phyloP scores from a whole-genome alignment of 2,329 filamentous ascomycete genomes.

The Rhexocercosporidium sp. region DNA sequence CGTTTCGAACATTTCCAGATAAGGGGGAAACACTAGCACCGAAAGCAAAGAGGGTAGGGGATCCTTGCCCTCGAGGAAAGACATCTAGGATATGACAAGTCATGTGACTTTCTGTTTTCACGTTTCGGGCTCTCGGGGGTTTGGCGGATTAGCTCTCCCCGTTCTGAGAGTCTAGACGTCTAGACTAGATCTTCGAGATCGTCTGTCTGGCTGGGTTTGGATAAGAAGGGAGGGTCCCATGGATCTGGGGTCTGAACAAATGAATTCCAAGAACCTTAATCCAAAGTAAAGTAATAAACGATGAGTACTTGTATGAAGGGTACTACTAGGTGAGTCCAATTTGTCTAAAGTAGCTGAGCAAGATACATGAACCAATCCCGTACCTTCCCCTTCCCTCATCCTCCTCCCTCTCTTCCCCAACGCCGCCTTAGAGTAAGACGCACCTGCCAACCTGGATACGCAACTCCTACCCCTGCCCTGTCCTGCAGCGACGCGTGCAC shows the following conservation, averaged over 20 bases:
- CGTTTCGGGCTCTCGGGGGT: not conserved
- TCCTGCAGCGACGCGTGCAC: not conserved
- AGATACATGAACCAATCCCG: not conserved
- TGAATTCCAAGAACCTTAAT: not conserved
- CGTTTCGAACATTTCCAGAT: not conserved
- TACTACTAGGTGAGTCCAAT: too few relatives aligned
- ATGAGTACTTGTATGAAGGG: too few relatives aligned
- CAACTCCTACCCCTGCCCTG: not conserved
- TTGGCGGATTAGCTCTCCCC: too few relatives aligned
- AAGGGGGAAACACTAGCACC: slow-evolving; percentile 5
- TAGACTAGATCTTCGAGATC: not conserved
- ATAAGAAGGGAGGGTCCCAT: not conserved
- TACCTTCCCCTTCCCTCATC: not conserved
- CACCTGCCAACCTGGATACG: not conserved
- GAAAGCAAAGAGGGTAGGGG: not conserved
- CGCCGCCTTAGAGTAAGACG: not conserved
- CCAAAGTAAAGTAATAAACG: not conserved
- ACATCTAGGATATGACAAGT: not conserved
- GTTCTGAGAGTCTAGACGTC: too few relatives aligned
- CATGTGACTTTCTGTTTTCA: slow-evolving; percentile 2
- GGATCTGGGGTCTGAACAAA: not conserved
- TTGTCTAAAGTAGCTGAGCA: not conserved
- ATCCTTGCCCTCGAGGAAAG: not conserved
- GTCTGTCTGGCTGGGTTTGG: not conserved
- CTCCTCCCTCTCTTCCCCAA: not conserved